Evolutionary conservation across 2,329 filamentous ascomycete species (phyloP).

Genomic region (Aspergillus sp.): DNA sequence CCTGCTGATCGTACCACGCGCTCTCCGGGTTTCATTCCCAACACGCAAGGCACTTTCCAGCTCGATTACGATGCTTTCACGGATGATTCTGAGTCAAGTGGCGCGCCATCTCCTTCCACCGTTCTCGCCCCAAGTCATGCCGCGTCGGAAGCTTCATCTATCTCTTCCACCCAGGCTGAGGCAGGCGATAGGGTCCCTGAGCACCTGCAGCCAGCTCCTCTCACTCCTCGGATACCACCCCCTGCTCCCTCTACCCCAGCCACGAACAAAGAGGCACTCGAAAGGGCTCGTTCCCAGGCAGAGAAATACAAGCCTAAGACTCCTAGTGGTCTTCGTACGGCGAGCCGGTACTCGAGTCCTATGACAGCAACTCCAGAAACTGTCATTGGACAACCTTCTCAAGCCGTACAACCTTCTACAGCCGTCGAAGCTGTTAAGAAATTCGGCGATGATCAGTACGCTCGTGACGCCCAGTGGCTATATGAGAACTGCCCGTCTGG

Average conservation of each 20-base stretch:
- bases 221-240: slow-evolving; percentile 12
- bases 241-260: slow-evolving; percentile 18
- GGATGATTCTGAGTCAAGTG: slow-evolving; percentile 19
- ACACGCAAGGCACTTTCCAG: slow-evolving; percentile 24
- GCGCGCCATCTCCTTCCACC: slow-evolving; percentile 11
- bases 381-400: slow-evolving; percentile 2
- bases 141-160: slow-evolving; percentile 4
- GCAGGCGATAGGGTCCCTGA: slow-evolving; percentile 6
- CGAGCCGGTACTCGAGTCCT: slow-evolving; percentile 27
- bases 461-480: slow-evolving; percentile 25
- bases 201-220: slow-evolving; percentile 5
- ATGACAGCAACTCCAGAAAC: slow-evolving; percentile 16
- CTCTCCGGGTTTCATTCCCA: slow-evolving; percentile 21
- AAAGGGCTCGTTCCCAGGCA: slow-evolving; percentile 34
- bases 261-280: slow-evolving; percentile 29
- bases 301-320: slow-evolving; percentile 44
- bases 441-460: slow-evolving; percentile 25
- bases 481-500: slow-evolving; percentile 24
- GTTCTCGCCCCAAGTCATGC: slow-evolving; percentile 3
- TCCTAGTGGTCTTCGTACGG: slow-evolving; percentile 40
- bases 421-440: slow-evolving; percentile 1
- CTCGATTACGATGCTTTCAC: slow-evolving; percentile 31
- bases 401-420: neutral
- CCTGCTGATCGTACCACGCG: slow-evolving; percentile 7
- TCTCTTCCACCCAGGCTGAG: slow-evolving; percentile 4